Conservation (phyloP, 441 rosid genomes). For the Rhodomyrtus psidioides region DNA sequence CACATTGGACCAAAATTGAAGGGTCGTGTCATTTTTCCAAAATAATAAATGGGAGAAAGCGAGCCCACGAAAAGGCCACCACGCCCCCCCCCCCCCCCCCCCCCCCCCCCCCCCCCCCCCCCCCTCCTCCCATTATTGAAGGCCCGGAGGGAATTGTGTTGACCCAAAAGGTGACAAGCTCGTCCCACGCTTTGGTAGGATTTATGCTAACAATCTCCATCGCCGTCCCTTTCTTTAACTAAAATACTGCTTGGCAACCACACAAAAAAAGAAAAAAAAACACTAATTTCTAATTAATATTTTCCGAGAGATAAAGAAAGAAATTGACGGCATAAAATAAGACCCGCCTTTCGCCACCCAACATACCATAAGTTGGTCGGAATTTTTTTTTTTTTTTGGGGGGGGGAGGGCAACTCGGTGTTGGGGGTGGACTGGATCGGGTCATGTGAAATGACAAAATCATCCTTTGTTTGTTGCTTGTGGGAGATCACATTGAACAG, state of each 20-base stretch:
- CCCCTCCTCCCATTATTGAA: not conserved
- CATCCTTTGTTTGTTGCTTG: not conserved
- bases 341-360: not conserved
- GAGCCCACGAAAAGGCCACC: not conserved
- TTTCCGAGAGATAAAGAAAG: not conserved
- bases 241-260: not conserved
- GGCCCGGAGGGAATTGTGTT: not conserved
- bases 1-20: too few species aligned
- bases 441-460: not conserved
- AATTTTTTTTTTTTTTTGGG: too few species aligned
- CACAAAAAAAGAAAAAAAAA: too few species aligned
- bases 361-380: not conserved
- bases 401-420: too few species aligned
- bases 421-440: not conserved
- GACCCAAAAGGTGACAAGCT: not conserved
- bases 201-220: not conserved
- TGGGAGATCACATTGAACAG: not conserved
- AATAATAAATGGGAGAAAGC: not conserved
- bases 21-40: too few species aligned
- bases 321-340: not conserved
- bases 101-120: too few species aligned
- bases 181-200: not conserved
- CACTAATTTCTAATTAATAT: not conserved
- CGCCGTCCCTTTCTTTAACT: not conserved
- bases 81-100: too few species aligned